Conservation (phyloP, 371 early-diverging fungal genomes). For the Apophysomyces ossiformis region DNA sequence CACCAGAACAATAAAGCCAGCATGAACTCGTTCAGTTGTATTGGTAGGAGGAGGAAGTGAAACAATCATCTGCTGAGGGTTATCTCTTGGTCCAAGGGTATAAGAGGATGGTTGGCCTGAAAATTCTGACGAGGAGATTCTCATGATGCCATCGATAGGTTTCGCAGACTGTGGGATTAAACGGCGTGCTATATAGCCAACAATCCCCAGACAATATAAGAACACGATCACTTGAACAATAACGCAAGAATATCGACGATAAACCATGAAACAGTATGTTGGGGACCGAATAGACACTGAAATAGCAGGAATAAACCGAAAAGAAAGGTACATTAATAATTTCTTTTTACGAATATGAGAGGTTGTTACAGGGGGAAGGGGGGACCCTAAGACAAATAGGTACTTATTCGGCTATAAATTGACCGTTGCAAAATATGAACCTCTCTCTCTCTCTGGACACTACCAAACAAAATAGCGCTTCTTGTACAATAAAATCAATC, state of each 20-base stretch:
- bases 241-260: constrained; percentile 28
- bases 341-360: no score
- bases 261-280: constrained; percentile 12
- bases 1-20: constrained; percentile 62
- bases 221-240: constrained; percentile 23
- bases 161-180: background rate
- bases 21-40: constrained; percentile 52
- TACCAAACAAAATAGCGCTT: no score
- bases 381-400: no score
- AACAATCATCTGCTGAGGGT: constrained; percentile 31
- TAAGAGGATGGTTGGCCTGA: constrained; percentile 30
- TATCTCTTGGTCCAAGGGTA: constrained; percentile 31
- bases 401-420: no score
- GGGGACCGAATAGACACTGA: constrained; percentile 1
- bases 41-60: constrained; percentile 33
- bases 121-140: constrained; percentile 6
- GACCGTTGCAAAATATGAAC: no score
- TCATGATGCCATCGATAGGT: background rate
- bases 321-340: no score
- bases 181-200: constrained; percentile 16
- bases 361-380: no score
- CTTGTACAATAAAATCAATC: no score
- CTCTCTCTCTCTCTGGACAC: no score
- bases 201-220: constrained; percentile 20
- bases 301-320: constrained; percentile 13